Evolutionary conservation across 2,329 filamentous ascomycete species (phyloP).

Genomic region (Aspergillus brunneoviolaceus): DNA sequence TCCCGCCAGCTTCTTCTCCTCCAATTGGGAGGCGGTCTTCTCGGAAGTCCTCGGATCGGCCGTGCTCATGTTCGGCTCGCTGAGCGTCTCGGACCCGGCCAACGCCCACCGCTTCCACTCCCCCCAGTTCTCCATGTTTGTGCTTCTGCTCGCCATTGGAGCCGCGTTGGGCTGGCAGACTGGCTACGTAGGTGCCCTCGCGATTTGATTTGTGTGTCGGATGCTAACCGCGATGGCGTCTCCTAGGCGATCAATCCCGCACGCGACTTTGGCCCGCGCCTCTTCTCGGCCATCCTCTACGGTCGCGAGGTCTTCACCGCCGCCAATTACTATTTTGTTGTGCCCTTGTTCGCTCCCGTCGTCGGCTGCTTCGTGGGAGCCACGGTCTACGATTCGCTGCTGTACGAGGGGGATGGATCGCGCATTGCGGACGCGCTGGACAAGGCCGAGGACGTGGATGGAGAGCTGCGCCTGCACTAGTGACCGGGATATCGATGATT

Average conservation of each 20-base stretch:
- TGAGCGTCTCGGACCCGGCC: slow-evolving; percentile 28
- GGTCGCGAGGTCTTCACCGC: slow-evolving; percentile 30
- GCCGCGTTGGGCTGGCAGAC: slow-evolving; percentile 35
- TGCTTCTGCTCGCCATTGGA: slow-evolving; percentile 31
- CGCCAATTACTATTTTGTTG: slow-evolving; percentile 29
- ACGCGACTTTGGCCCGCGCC: slow-evolving; percentile 30
- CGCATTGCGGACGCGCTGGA: slow-evolving; percentile 29
- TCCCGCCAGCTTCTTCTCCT: slow-evolving; percentile 23
- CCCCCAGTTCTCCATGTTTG: slow-evolving; percentile 27
- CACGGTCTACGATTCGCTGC: slow-evolving; percentile 26
- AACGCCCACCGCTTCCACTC: slow-evolving; percentile 28
- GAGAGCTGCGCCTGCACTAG: slow-evolving; percentile 24
- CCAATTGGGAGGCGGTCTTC: slow-evolving; percentile 35
- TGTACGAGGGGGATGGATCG: slow-evolving; percentile 33
- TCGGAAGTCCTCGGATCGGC: slow-evolving; percentile 28
- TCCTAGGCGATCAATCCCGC: slow-evolving; percentile 33
- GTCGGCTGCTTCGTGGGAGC: slow-evolving; percentile 29
- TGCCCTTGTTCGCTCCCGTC: slow-evolving; percentile 30
- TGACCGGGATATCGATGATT: not conserved
- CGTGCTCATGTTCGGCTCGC: slow-evolving; percentile 31
- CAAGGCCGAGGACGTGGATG: slow-evolving; percentile 22
- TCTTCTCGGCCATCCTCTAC: slow-evolving; percentile 33
- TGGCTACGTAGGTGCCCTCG: slow-evolving; percentile 29
- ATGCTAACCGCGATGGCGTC: not conserved
- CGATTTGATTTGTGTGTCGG: not conserved